Evolutionary conservation across 805 yeast species (phyloP).

Genomic region (Myxozyma neotropica): DNA sequence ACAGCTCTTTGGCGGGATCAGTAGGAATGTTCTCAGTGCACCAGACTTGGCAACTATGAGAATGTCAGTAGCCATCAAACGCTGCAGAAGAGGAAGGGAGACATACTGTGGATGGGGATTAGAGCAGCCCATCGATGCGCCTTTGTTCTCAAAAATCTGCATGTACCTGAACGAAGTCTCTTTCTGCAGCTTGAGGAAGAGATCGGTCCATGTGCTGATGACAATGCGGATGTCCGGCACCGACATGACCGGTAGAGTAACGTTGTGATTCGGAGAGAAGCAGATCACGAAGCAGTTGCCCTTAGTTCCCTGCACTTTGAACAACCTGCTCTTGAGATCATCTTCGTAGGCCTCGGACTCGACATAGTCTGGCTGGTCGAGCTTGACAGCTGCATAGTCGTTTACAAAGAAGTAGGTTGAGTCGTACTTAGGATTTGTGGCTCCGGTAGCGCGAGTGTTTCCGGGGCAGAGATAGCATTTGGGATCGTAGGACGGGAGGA

Average conservation of each 20-base stretch:
- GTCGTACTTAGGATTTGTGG: slow-evolving; percentile 57
- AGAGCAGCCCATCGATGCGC: slow-evolving; percentile 79
- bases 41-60: slow-evolving; percentile 68
- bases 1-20: slow-evolving; percentile 63
- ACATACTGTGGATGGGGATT: slow-evolving; percentile 70
- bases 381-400: slow-evolving; percentile 70
- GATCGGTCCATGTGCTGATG: slow-evolving; percentile 61
- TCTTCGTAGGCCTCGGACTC: slow-evolving; percentile 22
- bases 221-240: slow-evolving; percentile 50
- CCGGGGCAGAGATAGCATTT: slow-evolving; percentile 76
- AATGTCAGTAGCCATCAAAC: not conserved
- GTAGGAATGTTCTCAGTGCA: slow-evolving; percentile 53
- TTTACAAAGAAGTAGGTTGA: slow-evolving; percentile 64
- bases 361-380: slow-evolving; percentile 47
- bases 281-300: slow-evolving; percentile 75
- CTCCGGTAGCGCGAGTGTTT: slow-evolving; percentile 65
- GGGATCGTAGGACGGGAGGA: slow-evolving; percentile 59
- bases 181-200: slow-evolving; percentile 53
- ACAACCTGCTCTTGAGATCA: slow-evolving; percentile 43
- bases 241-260: slow-evolving; percentile 55
- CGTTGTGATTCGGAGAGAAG: slow-evolving; percentile 68
- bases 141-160: slow-evolving; percentile 78
- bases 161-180: slow-evolving; percentile 52
- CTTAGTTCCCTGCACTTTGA: slow-evolving; percentile 59
- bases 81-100: not conserved